Base-by-base conservation (phyloP, 352 stramenopile genomes). In the Globisporangium spinosum region DNA sequence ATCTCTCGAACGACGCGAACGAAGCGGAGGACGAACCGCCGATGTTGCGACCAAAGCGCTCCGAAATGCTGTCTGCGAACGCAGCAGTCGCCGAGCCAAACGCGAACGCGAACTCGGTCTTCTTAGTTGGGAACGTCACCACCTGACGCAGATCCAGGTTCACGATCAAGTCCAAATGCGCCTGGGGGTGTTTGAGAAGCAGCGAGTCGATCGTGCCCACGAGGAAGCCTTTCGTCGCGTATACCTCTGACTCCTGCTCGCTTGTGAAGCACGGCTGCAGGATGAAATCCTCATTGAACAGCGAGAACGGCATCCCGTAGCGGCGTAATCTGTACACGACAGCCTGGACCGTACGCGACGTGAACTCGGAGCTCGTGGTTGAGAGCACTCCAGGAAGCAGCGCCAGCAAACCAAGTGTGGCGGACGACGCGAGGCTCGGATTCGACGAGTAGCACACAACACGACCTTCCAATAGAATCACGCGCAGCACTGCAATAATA, bases 401-500 rank as follows among this genome's bases (percentile, higher is more conserved):
- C 2, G 83, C 77, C 7, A 91, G 38, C 51, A 93, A 53, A 0
- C 75, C 78, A 0, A 91, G 64, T 38, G 84, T 77, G 13, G 82
- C 80, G 1, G 79, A 77, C 4, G 81, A 85, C 2, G 85, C 82
- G 25, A 80, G 66, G 53, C 76, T 87, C 5, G 78, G 67, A 60
- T 80, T 87, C 0, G 72, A 71, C 3, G 87, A 91, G 72, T 85
- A 95, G 59, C 90, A 93, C 29, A 92, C 78, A 3, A 95, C 74
- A 6, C 89, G 79, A 0, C 89, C 89, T 74, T 95, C 85, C 6
- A 95, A 56, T 25, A 95, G 45, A 0, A 97, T 35, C 9, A 91
- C 82, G 8, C 85, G 80, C 38, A 95, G 59, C 8, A 91, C 77
- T 10, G 80, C 84, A 29, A 95, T 56, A 9, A 95, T 66, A 40